Evolutionary conservation across 2,329 filamentous ascomycete genomes (phyloP), one percentile per base, ranked within the genome.

Genomic region (Ambrosiella cleistominuta): DNA sequence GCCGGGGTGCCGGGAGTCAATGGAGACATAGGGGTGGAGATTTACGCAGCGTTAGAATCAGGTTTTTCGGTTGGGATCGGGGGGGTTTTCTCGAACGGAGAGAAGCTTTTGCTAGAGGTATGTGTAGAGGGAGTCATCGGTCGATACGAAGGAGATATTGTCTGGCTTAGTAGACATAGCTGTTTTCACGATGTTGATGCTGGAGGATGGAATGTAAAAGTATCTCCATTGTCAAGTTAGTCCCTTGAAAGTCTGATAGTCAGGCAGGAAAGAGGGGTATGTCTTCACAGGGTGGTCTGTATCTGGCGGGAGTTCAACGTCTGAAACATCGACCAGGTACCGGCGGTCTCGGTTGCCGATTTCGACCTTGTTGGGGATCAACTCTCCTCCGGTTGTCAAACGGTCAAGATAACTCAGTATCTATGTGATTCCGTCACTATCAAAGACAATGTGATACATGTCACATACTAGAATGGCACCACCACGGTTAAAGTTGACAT

Each of bases 61-160:
- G 15, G 53, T 19, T 19, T 55, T 55, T 19, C 19, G n/a, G 1
- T 42, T 39, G 3, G 36, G 5, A 35, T 39, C 15, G 9, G 8
- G 13, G 12, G 9, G 13, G 37, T 39, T 39, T 35, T 39, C 27
- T 5, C 47, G 35, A 17, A 19, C 45, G n/a, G 3, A 15, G 11
- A 57, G 55, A 15, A 57, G 15, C 11, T 17, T 44, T 19, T 57
- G 42, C 45, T 45, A 57, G 44, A 50, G 38, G 5, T 50, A 40
- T 13, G 55, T 42, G 44, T 11, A 17, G 36, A 57, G 15, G n/a
- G 55, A 35, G 27, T 57, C 55, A 9, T 57, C 55, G 27, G 55
- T 57, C 8, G 44, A 50, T 27, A 57, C 37, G 45, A 57, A 57
- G n/a, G 42, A n/a, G 35, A 37, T 40, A 17, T 38, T 15, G 1